Evolutionary conservation across 1,284 basidiomycete genomes (phyloP).

Genomic region (Baeospora myosura): DNA sequence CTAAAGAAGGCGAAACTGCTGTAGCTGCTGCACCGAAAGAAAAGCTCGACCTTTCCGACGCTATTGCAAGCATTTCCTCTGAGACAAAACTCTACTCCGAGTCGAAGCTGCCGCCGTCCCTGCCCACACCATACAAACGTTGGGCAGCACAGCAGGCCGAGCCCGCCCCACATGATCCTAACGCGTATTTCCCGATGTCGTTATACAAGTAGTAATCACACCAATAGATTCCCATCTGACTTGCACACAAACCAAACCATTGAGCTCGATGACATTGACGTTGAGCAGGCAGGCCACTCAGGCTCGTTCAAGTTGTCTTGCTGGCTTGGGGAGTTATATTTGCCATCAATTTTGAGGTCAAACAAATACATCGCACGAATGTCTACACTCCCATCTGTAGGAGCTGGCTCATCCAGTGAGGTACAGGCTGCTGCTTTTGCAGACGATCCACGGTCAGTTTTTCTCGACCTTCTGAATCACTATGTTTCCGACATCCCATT

Average conservation of each 20-base stretch:
- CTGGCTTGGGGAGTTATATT: too few species aligned
- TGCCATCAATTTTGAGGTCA: too few species aligned
- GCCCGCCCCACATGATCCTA: conserved; percentile 69
- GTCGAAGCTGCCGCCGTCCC: conserved; percentile 63
- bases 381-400: conserved; percentile 40
- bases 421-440: conserved; percentile 63
- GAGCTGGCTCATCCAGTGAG: conserved; percentile 43
- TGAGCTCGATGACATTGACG: too few species aligned
- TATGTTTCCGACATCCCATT: not conserved
- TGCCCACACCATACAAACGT: conserved; percentile 55
- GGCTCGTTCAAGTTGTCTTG: too few species aligned
- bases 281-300: too few species aligned
- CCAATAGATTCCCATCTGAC: conserved; percentile 42
- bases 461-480: not conserved
- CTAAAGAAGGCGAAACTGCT: conserved; percentile 29
- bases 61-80: conserved; percentile 59
- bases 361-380: too few species aligned
- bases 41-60: conserved; percentile 56
- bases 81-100: conserved; percentile 57
- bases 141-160: conserved; percentile 66
- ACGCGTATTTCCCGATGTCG: conserved; percentile 81
- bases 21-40: conserved; percentile 42
- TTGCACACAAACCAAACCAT: too few species aligned
- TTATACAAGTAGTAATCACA: conserved; percentile 53
- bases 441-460: conserved; percentile 55